Conservation (phyloP, 108 stramenopile species). For the Aurantiochytrium sp. region DNA sequence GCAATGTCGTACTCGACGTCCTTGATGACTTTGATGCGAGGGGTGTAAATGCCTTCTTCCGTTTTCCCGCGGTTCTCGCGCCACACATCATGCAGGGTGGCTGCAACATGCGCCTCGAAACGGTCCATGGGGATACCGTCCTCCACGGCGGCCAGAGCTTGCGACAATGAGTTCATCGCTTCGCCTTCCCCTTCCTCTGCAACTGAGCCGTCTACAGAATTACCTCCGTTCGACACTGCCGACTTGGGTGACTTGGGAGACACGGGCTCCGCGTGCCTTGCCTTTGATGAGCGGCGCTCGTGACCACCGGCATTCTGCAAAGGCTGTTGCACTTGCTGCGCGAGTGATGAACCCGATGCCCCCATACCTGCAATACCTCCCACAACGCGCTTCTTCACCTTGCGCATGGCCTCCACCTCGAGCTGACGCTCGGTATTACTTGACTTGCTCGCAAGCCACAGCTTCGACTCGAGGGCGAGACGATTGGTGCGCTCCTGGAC, state of each 20-base stretch:
- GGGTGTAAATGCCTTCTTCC: neutral
- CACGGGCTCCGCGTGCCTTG: neutral
- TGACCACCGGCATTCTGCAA: too few relatives aligned
- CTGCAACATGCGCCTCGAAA: neutral
- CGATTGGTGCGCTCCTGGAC: neutral
- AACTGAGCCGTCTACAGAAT: too few relatives aligned
- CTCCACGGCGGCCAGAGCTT: neutral
- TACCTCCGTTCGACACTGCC: neutral
- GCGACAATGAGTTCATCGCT: neutral
- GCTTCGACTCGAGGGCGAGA: neutral
- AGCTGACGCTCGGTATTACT: neutral
- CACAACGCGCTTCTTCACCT: neutral
- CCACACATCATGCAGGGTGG: slow-evolving; percentile 8
- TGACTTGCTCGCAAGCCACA: neutral
- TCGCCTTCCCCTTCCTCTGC: neutral
- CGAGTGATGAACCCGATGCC: neutral
- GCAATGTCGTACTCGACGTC: slow-evolving; percentile 13
- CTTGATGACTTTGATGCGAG: slow-evolving; percentile 13
- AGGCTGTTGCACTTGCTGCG: too few relatives aligned
- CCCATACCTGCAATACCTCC: neutral
- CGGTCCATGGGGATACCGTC: slow-evolving; percentile 5
- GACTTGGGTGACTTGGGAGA: neutral
- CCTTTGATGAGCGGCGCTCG: too few relatives aligned
- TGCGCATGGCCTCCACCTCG: neutral
- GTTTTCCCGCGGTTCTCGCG: neutral